Evolutionary conservation across 345 rosid genomes (phyloP), one percentile per base, ranked within the genome.

Genomic region (Barbarea vulgaris): DNA sequence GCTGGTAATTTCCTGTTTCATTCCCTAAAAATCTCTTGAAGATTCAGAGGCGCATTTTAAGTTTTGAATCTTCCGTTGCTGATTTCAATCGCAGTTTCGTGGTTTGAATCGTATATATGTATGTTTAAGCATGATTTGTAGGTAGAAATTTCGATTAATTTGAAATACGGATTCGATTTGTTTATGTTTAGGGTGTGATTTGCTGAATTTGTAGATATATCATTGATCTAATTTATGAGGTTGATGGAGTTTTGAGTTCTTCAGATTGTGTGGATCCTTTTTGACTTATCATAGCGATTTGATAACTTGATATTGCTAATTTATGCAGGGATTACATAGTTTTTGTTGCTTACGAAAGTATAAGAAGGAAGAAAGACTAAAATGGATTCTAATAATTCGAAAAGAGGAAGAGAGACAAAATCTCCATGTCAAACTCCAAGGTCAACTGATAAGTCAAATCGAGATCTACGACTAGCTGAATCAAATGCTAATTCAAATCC

Each of bases 361-460:
- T 52, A 51, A 41, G 70, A 65, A 55, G 61, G 64, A 7, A 21
- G 24, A n/a, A n/a, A 9, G 69, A 55, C 13, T 7, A 57, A 57
- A 13, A 90, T 90, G 96, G 96, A 90, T 72, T 83, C 89, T 27
- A 74, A 76, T 5, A 85, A 84, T 74, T 83, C 70, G 67, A 87
- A 93, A 76, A 83, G 89, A 79, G 96, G 87, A 57, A 71, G 82
- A 78, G 84, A 87, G 14, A 64, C 83, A n/a, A 56, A 84, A 72
- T 92, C 99, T 3, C 99, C 97, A 4, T 85, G 93, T 13, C 97
- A 93, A 76, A 95, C 99, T 31, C 99, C 98, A 9, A 87, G 98
- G 51, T 92, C 98, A 11, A 85, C 75, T 41, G 98, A 95, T 60
- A 95, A 88, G 87, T 72, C 93, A 7, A 77, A 73, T 22, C 87